phyloP scores from a whole-genome alignment of 208 protist species.

The Crithidia mellificae region DNA sequence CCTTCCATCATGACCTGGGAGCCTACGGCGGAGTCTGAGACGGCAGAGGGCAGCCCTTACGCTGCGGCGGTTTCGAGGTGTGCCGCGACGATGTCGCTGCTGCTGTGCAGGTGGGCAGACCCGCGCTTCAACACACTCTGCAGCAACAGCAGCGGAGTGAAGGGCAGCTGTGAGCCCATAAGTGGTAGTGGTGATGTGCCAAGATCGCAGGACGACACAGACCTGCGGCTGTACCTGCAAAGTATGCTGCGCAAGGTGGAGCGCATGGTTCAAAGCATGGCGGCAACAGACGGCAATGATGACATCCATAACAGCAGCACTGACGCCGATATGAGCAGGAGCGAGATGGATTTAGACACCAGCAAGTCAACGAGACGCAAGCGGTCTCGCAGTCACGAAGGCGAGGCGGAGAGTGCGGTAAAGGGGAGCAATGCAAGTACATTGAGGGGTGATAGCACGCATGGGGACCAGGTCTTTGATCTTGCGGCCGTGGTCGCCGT shows the following conservation, averaged over 20 bases:
- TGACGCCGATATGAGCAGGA: no score
- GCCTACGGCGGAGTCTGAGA: not conserved
- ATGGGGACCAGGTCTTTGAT: constrained; percentile 8
- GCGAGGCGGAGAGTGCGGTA: not conserved
- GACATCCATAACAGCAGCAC: not conserved
- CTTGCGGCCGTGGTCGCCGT: constrained; percentile 40
- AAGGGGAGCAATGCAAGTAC: not conserved
- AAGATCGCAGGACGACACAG: not conserved
- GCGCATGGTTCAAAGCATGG: not conserved
- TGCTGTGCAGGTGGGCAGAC: not conserved
- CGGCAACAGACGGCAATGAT: not conserved
- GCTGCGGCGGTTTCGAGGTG: not conserved
- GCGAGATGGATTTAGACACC: no score
- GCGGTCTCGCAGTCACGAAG: not conserved
- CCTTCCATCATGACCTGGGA: not conserved
- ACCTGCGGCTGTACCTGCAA: constrained; percentile 9
- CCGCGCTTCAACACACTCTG: not conserved
- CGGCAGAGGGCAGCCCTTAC: not conserved
- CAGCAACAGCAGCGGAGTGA: not conserved
- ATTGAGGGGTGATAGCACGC: not conserved
- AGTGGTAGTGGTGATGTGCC: not conserved
- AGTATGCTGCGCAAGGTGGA: constrained; percentile 16
- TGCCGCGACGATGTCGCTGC: not conserved
- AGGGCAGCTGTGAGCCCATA: no score
- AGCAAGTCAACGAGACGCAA: not conserved